Evolutionary conservation across 2,329 filamentous ascomycete species (phyloP).

Genomic region (Onygenales sp.): DNA sequence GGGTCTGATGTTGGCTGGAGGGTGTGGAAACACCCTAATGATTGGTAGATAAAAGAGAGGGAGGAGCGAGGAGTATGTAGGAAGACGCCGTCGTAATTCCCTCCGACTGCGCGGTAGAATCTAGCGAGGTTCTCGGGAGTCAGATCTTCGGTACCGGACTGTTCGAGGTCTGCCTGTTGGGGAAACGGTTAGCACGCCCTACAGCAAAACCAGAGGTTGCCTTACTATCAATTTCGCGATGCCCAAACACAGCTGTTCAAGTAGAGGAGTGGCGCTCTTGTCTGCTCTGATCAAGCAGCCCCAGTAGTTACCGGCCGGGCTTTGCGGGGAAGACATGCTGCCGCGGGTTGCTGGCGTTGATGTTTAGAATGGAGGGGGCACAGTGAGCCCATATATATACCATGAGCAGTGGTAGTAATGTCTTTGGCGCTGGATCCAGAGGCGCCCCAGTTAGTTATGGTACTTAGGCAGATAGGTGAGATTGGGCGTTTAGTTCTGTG

Average conservation of each 20-base stretch:
- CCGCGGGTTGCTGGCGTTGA: not conserved
- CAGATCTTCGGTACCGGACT: slow-evolving; percentile 25
- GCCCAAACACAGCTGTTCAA: slow-evolving; percentile 59
- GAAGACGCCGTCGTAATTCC: slow-evolving; percentile 72
- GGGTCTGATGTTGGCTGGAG: slow-evolving; percentile 63
- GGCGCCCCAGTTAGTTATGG: not conserved
- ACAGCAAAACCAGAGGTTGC: slow-evolving; percentile 8
- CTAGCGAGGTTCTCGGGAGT: slow-evolving; percentile 63
- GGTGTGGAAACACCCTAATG: slow-evolving; percentile 80
- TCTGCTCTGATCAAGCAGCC: slow-evolving; percentile 54
- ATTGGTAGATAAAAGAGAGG: slow-evolving; percentile 87
- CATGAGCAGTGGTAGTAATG: not conserved
- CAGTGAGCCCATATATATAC: not conserved
- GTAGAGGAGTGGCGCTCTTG: slow-evolving; percentile 57
- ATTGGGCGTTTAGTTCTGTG: not conserved
- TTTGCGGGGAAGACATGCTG: slow-evolving; percentile 14
- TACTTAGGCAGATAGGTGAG: not conserved
- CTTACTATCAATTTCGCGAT: slow-evolving; percentile 64
- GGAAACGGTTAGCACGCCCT: slow-evolving; percentile 4
- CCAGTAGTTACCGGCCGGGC: slow-evolving; percentile 39
- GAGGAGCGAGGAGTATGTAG: slow-evolving; percentile 61
- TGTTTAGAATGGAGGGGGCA: not conserved
- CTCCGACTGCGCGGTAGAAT: slow-evolving; percentile 67
- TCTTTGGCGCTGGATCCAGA: not conserved
- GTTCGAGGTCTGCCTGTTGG: slow-evolving; percentile 6